Percentiles rank a stretch among this genome's conserved stretches.
These are phyloP conservation scores for Trametopsis cervina DNA, from an alignment of 768 basidiomycete genomes.

Conservation along the genomic window DNA sequence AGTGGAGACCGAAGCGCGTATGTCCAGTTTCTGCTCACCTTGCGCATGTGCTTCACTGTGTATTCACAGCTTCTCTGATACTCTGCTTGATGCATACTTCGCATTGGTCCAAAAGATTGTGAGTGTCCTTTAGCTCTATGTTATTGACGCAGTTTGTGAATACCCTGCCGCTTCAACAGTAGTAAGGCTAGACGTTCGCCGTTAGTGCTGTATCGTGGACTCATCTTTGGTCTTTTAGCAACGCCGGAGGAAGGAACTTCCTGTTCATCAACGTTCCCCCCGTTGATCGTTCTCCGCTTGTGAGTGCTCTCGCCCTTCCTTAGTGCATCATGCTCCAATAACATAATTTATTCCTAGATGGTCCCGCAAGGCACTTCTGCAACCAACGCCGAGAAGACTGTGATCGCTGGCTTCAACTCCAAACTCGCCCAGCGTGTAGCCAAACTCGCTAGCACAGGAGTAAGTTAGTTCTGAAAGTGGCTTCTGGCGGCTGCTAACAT, in stretches of 20 bases:
- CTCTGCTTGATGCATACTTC: conserved; percentile 43
- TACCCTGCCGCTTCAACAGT: too few species aligned
- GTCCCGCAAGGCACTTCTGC: conserved; percentile 33
- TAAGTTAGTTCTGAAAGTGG: conserved; percentile 16
- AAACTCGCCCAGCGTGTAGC: conserved; percentile 36
- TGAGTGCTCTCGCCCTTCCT: too few species aligned
- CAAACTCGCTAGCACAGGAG: conserved; percentile 40
- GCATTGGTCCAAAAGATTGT: conserved; percentile 43
- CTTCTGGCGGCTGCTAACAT: not conserved
- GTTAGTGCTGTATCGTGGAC: too few species aligned
- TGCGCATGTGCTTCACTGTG: not conserved
- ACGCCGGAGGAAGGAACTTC: conserved; percentile 53
- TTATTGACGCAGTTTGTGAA: too few species aligned
- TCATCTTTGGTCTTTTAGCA: conserved; percentile 31
- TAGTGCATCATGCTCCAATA: too few species aligned
- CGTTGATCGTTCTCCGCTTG: conserved; percentile 49
- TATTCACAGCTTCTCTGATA: conserved; percentile 38
- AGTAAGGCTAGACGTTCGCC: too few species aligned
- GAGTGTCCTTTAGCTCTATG: conserved; percentile 19
- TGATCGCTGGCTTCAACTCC: conserved; percentile 46
- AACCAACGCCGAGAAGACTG: conserved; percentile 34
- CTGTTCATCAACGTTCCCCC: conserved; percentile 59
- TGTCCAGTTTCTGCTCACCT: conserved; percentile 19
- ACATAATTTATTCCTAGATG: too few species aligned
- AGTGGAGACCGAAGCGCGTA: conserved; percentile 43